Evolutionary conservation across 2,329 filamentous ascomycete species (phyloP), one percentile per base, ranked within the genome.

Genomic region (Trichoderma pleuroti): DNA sequence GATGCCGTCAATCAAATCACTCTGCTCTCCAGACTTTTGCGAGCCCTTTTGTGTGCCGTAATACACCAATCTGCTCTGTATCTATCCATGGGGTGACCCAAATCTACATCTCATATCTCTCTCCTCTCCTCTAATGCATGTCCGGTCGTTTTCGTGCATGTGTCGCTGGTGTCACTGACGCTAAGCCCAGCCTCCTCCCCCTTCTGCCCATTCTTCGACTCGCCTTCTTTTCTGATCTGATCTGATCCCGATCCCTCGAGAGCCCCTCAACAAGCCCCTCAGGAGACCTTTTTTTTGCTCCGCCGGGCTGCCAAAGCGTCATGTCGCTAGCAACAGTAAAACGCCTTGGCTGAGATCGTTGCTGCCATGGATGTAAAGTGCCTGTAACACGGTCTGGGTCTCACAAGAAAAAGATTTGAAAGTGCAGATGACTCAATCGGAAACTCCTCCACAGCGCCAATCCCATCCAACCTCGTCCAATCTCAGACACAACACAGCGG

Each of bases 311-410:
- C 56, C 56, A 59, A 21, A 59, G 57, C 57, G 32, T 14, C 46
- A 46, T 28, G 34, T 39, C 21, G 11, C 28, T 59, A 34, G 56
- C 16, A 18, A 59, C 56, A 56, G 63, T 66, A 65, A 66, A 66
- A 66, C 63, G 63, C 63, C 49, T 36, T 66, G 63, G 63, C 63
- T 66, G 46, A 56, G 24, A 52, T 34, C 24, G 28, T 57, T 32
- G 10, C 39, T 42, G 39, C n/a, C 39, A 42, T 42, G 39, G 39
- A 42, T 42, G 39, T n/a, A 42, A 42, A 42, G 39, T 52, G 46
- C 21, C 11, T 59, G 28, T 32, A 32, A 59, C 56, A n/a, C 56
- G 30, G 56, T 21, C 32, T 32, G 56, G 28, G 32, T 39, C 21
- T 61, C 32, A 61, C 57, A 39, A 42, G 18, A 30, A 26, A 61